Base-by-base conservation (phyloP, 257 asterid species). In the Ocimum tenuiflorum region DNA sequence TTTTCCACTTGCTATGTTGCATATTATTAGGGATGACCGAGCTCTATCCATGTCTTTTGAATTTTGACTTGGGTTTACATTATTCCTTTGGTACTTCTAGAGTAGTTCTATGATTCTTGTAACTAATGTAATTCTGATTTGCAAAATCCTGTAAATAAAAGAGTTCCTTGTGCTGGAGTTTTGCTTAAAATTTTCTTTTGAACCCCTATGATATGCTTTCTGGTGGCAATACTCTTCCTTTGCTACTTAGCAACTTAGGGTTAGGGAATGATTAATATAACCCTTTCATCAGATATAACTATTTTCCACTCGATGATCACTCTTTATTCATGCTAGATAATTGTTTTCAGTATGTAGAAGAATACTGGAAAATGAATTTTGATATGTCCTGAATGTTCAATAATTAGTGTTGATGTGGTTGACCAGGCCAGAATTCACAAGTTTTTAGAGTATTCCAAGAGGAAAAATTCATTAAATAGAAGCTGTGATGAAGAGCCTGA, bases 351-450 rank as follows among this genome's bases (percentile, higher is more conserved):
- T 23, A 14, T 68, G 60, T 33, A 22, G 43, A 69, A 39, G 43
- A 29, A 54, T 14, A 65, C 33, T 14, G 60, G 36, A 41, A 56
- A 39, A 35, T 29, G 36, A 4, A 31, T 3, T 1, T 5, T 4
- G 4, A 1, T 24, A 54, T 66, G 45, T 50, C 19, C 63, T 47
- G 41, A 24, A 47, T 41, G 70, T 63, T 75, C 48, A 70, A 50
- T 63, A 54, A n/a, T 27, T 63, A 23, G 52, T 71, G 35, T 49
- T 65, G 64, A 60, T 19, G 67, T 77, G 66, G 54, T 65, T 43
- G 61, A 51, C 73, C 91, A 90, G 99, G 95, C 56, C 62, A 82
- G 95, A 75, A 94, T 94, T 77, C 83, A 90, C 72, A 80, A 73
- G 63, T 94, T 90, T 73, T 78, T 94, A 72, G 92, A 82, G 76